These are phyloP conservation scores for Toxicodendron radicans DNA, from an alignment of 345 rosid genomes.

Conservation along the genomic window DNA sequence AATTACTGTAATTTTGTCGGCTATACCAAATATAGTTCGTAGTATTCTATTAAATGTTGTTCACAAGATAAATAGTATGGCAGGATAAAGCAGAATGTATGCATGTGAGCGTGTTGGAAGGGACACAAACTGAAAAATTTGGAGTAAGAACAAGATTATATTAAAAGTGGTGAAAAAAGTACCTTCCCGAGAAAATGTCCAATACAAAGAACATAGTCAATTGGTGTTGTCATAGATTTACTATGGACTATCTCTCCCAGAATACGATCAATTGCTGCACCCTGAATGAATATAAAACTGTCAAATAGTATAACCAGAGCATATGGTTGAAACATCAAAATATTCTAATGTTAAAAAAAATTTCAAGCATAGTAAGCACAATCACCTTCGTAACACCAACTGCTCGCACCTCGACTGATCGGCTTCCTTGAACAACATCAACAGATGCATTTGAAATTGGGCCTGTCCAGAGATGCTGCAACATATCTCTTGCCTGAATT, in stretches of 20 bases:
- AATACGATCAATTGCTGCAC: constrained; percentile 97
- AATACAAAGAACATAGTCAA: constrained; percentile 88
- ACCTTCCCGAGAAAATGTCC: constrained; percentile 99
- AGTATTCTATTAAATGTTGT: too few species aligned
- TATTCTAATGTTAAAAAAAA: not conserved
- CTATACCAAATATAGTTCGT: too few species aligned
- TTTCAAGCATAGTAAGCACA: not conserved
- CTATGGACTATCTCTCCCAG: constrained; percentile 96
- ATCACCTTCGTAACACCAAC: constrained; percentile 97
- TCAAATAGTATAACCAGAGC: constrained; percentile 17
- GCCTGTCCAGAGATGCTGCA: constrained; percentile 99
- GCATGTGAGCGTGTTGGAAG: too few species aligned
- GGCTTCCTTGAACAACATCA: constrained; percentile 97
- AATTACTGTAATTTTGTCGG: too few species aligned
- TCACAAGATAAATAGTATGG: too few species aligned
- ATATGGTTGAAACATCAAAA: constrained; percentile 8
- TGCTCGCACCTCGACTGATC: constrained; percentile 95
- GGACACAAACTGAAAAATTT: too few species aligned
- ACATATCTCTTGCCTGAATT: constrained; percentile 96
- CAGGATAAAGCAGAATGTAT: too few species aligned
- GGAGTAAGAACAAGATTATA: not conserved
- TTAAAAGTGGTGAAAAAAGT: constrained; percentile 13
- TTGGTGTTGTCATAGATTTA: constrained; percentile 85
- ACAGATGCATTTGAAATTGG: constrained; percentile 99
- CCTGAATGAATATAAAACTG: constrained; percentile 41